These are phyloP conservation scores for Saccharomycopsis sp. DNA, from an alignment of 805 yeast genomes.

Conservation along the genomic window DNA sequence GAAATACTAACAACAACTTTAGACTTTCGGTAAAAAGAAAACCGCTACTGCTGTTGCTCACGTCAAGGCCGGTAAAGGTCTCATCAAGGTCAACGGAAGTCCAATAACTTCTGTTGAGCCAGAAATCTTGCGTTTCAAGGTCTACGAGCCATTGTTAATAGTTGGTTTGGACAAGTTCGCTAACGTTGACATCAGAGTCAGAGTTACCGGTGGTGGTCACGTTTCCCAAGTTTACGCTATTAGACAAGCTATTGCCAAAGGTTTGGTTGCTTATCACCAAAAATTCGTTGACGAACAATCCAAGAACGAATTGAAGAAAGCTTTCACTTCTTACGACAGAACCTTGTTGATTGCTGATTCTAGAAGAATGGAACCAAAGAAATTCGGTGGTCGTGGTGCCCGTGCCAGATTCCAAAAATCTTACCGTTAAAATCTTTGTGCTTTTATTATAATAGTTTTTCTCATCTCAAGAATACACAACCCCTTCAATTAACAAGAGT, in stretches of 20 bases:
- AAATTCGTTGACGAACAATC: slow-evolving; percentile 99
- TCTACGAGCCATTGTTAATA: slow-evolving; percentile 97
- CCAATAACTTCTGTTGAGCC: slow-evolving; percentile 99
- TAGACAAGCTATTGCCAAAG: slow-evolving; percentile 99
- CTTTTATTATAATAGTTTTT: not conserved
- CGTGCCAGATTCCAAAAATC: slow-evolving; percentile 99
- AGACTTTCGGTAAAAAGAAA: slow-evolving; percentile 99
- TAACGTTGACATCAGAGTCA: slow-evolving; percentile 96
- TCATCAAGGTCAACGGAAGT: slow-evolving; percentile 97
- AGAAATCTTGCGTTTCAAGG: slow-evolving; percentile 98
- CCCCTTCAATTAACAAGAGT: too few species aligned
- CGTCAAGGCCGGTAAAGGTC: slow-evolving; percentile 98
- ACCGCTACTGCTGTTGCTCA: slow-evolving; percentile 99
- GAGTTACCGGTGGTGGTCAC: slow-evolving; percentile 99
- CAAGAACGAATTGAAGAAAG: slow-evolving; percentile 98
- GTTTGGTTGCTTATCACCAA: slow-evolving; percentile 99
- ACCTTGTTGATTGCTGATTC: slow-evolving; percentile 98
- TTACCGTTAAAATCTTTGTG: slow-evolving; percentile 72
- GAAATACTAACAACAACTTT: slow-evolving; percentile 19
- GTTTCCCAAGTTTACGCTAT: slow-evolving; percentile 99
- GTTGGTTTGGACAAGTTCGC: slow-evolving; percentile 99
- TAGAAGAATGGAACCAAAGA: slow-evolving; percentile 99
- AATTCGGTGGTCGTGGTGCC: slow-evolving; percentile 99
- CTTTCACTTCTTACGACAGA: slow-evolving; percentile 97
- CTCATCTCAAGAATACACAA: not conserved